Evolutionary conservation across 1,284 basidiomycete species (phyloP).

Genomic region (Austroboletus novae-zelandiae): DNA sequence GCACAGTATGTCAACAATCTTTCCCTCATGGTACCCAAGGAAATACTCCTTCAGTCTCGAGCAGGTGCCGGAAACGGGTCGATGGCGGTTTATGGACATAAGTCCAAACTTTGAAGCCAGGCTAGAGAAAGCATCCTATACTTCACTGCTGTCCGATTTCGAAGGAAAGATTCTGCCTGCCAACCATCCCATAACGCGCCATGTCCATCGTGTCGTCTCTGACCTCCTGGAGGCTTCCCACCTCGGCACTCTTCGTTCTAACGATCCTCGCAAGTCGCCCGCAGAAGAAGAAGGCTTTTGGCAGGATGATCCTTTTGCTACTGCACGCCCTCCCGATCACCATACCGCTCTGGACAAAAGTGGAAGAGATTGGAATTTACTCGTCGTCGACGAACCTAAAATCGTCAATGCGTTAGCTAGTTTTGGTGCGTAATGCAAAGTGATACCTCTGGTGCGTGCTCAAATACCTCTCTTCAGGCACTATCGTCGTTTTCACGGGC

Average conservation of each 20-base stretch:
- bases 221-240: slow-evolving; percentile 74
- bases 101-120: slow-evolving; percentile 56
- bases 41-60: slow-evolving; percentile 56
- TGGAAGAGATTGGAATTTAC: slow-evolving; percentile 65
- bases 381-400: slow-evolving; percentile 77
- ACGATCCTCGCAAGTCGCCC: slow-evolving; percentile 5
- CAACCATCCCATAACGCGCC: slow-evolving; percentile 61
- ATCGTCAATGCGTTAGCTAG: slow-evolving; percentile 81
- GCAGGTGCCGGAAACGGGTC: slow-evolving; percentile 77
- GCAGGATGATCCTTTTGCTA: slow-evolving; percentile 21
- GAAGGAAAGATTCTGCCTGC: slow-evolving; percentile 61
- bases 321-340: slow-evolving; percentile 24
- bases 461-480: slow-evolving; percentile 38
- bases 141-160: slow-evolving; percentile 56
- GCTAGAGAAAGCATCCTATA: slow-evolving; percentile 52
- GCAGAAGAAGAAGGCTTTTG: slow-evolving; percentile 16
- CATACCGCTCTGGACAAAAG: slow-evolving; percentile 26
- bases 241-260: slow-evolving; percentile 47
- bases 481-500: slow-evolving; percentile 88
- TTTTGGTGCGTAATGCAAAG: slow-evolving; percentile 51
- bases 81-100: slow-evolving; percentile 84
- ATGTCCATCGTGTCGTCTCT: slow-evolving; percentile 69
- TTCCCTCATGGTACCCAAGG: not conserved
- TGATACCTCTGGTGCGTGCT: not conserved
- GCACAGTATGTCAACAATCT: slow-evolving; percentile 24